phyloP scores from a whole-genome alignment of 179 eudicot species.

The Beta macrorhiza region DNA sequence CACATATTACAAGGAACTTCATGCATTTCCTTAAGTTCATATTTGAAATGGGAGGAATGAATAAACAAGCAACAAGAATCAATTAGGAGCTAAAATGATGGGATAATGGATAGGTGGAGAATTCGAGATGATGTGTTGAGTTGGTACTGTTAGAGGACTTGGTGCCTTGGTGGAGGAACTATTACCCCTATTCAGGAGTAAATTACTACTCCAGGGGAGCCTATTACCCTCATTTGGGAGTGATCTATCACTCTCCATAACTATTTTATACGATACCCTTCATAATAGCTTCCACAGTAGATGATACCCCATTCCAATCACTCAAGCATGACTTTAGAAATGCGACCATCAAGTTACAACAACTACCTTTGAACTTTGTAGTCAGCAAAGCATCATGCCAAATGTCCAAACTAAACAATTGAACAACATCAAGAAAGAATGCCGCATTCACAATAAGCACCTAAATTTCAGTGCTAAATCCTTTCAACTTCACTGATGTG shows the following conservation, averaged over 20 bases:
- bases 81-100: not conserved
- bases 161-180: not conserved
- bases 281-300: not conserved
- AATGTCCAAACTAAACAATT: not conserved
- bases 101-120: not conserved
- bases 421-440: not conserved
- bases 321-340: not conserved
- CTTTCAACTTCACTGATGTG: not conserved
- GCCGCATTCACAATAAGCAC: not conserved
- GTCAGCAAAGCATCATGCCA: not conserved
- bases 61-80: not conserved
- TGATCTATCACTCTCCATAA: not conserved
- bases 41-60: not conserved
- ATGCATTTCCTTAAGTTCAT: not conserved
- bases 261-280: not conserved
- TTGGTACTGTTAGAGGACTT: not conserved
- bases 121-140: not conserved
- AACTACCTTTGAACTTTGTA: not conserved
- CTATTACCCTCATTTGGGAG: not conserved
- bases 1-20: not conserved
- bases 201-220: not conserved
- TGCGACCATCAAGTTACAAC: not conserved
- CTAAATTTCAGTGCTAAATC: not conserved
- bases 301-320: not conserved
- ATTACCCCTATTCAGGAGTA: not conserved